Conservation (phyloP, 2,329 filamentous ascomycete species). For the Scleromitrula shiraiana region DNA sequence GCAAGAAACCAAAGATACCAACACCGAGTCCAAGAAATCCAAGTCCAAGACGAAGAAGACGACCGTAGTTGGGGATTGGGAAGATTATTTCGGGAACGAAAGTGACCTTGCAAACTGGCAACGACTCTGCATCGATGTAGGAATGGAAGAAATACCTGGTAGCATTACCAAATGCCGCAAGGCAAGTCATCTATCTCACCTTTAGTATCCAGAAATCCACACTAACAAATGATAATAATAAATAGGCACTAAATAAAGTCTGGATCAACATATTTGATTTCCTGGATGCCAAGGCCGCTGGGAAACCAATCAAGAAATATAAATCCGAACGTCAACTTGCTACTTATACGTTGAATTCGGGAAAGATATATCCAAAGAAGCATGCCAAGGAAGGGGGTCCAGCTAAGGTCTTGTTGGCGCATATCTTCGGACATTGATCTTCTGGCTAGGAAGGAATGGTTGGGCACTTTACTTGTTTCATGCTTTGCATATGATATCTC, state of each 20-base stretch:
- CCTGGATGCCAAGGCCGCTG: slow-evolving; percentile 28
- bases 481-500: too few relatives aligned
- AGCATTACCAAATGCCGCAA: slow-evolving; percentile 40
- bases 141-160: slow-evolving; percentile 30
- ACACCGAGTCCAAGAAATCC: not conserved
- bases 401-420: slow-evolving; percentile 32
- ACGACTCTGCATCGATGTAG: slow-evolving; percentile 37
- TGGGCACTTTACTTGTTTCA: not conserved
- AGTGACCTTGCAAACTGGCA: slow-evolving; percentile 37
- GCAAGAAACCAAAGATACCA: not conserved
- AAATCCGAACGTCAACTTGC: slow-evolving; percentile 28
- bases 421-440: slow-evolving; percentile 24
- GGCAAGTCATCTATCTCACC: slow-evolving; percentile 26
- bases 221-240: not conserved
- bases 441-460: too few relatives aligned
- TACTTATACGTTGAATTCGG: slow-evolving; percentile 30
- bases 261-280: slow-evolving; percentile 45
- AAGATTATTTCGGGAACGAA: slow-evolving; percentile 21
- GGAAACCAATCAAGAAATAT: slow-evolving; percentile 29
- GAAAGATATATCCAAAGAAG: slow-evolving; percentile 40
- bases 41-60: slow-evolving; percentile 9
- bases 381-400: slow-evolving; percentile 35
- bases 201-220: not conserved
- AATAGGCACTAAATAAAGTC: slow-evolving; percentile 35
- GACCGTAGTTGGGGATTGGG: slow-evolving; percentile 1